These are phyloP conservation scores for Agaricus subrufescens DNA, from an alignment of 768 basidiomycete species.

Conservation along the genomic window DNA sequence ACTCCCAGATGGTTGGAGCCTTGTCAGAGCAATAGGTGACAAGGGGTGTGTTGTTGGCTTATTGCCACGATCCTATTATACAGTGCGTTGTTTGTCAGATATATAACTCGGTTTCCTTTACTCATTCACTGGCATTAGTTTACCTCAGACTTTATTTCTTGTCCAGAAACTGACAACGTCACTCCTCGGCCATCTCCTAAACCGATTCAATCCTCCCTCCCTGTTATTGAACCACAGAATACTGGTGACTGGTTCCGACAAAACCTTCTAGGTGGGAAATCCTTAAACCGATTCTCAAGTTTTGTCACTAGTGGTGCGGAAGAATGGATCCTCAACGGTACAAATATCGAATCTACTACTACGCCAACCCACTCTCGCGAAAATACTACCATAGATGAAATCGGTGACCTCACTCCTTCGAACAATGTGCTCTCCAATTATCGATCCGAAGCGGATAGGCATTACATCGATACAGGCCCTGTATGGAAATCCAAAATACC, in stretches of 20 bases:
- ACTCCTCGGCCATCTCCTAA: constrained; percentile 47
- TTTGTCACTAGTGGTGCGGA: constrained; percentile 87
- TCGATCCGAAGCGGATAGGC: constrained; percentile 51
- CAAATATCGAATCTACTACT: not conserved
- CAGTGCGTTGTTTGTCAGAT: constrained; percentile 37
- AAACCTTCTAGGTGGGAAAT: constrained; percentile 72
- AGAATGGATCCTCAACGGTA: constrained; percentile 73
- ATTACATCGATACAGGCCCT: constrained; percentile 68
- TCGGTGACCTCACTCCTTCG: not conserved
- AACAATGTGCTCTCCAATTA: too few species aligned
- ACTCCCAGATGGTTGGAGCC: constrained; percentile 77
- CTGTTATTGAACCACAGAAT: constrained; percentile 48
- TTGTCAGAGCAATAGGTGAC: constrained; percentile 46
- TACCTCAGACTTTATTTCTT: constrained; percentile 55
- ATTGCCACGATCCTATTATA: constrained; percentile 68
- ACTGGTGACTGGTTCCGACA: constrained; percentile 76
- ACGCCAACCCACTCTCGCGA: not conserved
- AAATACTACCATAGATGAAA: not conserved
- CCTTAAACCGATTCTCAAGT: constrained; percentile 78
- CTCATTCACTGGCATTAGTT: constrained; percentile 36
- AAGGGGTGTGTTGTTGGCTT: constrained; percentile 67
- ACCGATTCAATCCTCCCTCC: constrained; percentile 29
- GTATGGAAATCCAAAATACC: constrained; percentile 74
- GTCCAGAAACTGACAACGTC: constrained; percentile 27
- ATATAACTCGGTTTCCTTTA: constrained; percentile 7